Base-by-base conservation (phyloP, 805 yeast genomes). In the Ogataea saltuana region DNA sequence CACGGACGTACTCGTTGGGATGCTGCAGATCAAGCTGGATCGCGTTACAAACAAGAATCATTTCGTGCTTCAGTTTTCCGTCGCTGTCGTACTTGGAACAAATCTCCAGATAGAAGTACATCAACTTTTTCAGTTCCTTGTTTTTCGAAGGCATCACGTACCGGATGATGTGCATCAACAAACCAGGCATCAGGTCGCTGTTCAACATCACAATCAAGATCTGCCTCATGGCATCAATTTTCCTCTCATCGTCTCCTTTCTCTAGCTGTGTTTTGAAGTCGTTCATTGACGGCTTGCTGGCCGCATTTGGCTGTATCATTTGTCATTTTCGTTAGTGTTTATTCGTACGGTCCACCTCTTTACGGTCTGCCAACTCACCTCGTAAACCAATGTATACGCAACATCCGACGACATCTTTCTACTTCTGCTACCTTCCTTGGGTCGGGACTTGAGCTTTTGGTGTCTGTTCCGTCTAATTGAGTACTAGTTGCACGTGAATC, bases 21-120 rank as follows among this genome's bases (percentile, higher is more conserved):
- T 95, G 99, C 69, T 90, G 97, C 56, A 93, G 77, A 64, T 93
- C 99, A 66, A 89, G 90, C 67, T 93, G 95, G 59, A 93, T 88
- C 41, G 98, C 97, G 65, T 95, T 95, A 72, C 98, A 93, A 39
- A 91, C 98, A 51, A 93, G 79, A 67, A 95, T 91, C 98, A 93
- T 93, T 70, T 93, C 99, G 65, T 91, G 98, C 69, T 88, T 88
- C 75, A 95, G 78, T 65, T 88, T 88, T 4, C 98, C 98, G 41
- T 85, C 85, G 27, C 75, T 72, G 56, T 88, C 95, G 53, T 85
- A 72, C 68, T 95, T 95, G 43, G 96, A 95, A 62, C 96, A 95
- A 44, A 91, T 88, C 67, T 93, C 99, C 98, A 98, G 93, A 72
- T 93, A 93, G 59, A 88, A 87, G 60, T 91, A 93, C 51, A 95